Conservation (phyloP, 75 land plant species). For the Larix kaempferi region DNA sequence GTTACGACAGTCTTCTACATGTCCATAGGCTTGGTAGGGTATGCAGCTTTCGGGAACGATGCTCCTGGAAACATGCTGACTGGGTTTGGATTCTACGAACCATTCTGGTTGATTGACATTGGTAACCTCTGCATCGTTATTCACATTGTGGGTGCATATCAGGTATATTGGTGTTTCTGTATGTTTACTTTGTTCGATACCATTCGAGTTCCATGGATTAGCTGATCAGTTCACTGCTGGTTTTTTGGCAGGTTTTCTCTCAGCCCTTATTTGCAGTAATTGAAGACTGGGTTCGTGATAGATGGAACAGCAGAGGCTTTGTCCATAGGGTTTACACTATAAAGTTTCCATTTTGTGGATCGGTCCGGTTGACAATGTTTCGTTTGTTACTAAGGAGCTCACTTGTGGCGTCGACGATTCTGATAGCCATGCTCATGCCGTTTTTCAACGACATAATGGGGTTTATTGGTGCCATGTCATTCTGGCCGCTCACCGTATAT, state of each 20-base stretch:
- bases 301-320: conserved; percentile 29
- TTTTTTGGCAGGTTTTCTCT: conserved; percentile 35
- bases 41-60: conserved; percentile 36
- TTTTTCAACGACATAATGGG: conserved; percentile 33
- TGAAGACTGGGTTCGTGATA: conserved; percentile 25
- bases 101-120: conserved; percentile 33
- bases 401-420: conserved; percentile 19
- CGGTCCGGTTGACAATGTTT: conserved; percentile 7
- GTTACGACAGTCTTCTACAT: conserved; percentile 47
- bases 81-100: conserved; percentile 34
- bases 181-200: neutral
- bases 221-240: too few species aligned
- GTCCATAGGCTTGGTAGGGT: conserved; percentile 48
- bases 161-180: conserved; percentile 16
- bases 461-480: conserved; percentile 22
- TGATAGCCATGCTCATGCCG: conserved; percentile 27
- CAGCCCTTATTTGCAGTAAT: conserved; percentile 57
- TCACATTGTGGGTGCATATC: conserved; percentile 38
- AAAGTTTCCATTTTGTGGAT: conserved; percentile 19
- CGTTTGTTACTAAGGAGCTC: conserved; percentile 13
- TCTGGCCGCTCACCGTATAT: conserved; percentile 32
- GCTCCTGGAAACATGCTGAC: conserved; percentile 41
- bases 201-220: neutral
- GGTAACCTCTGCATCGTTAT: conserved; percentile 28
- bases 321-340: conserved; percentile 14